Evolutionary conservation across 176 grass and related monocot genomes (phyloP).

Genomic region (Paspalum vaginatum): DNA sequence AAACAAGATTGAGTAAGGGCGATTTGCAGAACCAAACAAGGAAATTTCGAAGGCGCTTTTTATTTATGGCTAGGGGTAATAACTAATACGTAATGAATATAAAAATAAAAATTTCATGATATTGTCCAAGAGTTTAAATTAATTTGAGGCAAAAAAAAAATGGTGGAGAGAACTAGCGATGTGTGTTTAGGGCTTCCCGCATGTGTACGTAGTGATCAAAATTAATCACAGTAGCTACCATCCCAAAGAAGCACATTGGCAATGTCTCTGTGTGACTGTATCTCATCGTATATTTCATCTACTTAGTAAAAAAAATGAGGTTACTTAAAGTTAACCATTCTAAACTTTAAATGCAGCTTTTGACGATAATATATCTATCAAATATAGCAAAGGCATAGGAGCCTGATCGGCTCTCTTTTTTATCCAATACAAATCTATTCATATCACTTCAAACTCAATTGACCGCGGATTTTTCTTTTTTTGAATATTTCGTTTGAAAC

Average conservation of each 20-base stretch:
- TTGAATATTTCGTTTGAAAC: no score
- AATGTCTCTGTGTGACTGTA: neutral
- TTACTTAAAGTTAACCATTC: no score
- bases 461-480: no score
- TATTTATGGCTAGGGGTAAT: constrained; percentile 14
- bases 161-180: neutral
- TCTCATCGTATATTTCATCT: neutral
- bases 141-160: neutral
- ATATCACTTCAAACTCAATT: no score
- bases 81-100: no score
- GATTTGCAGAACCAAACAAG: neutral
- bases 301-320: no score
- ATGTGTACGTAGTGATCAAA: neutral
- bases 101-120: neutral
- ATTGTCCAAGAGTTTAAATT: neutral
- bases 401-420: no score
- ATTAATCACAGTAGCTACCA: neutral
- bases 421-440: no score
- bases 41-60: neutral
- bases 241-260: neutral
- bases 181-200: neutral
- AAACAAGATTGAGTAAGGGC: neutral
- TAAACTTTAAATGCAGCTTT: no score
- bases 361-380: no score
- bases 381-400: no score